These are phyloP conservation scores for Penicillium brevicompactum DNA, from an alignment of 2,329 filamentous ascomycete genomes.

Conservation along the genomic window DNA sequence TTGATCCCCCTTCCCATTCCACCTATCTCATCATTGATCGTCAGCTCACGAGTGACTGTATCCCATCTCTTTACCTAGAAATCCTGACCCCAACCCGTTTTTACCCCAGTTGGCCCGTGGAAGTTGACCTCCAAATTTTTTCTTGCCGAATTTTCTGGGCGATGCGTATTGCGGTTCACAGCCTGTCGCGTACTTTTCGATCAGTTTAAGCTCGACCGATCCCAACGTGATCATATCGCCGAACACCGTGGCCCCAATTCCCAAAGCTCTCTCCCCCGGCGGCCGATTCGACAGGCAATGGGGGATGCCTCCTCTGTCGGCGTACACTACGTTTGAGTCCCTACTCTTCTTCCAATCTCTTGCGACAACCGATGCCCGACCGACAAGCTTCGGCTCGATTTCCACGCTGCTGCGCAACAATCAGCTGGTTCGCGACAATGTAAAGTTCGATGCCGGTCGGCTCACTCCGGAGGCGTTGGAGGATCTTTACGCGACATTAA, in stretches of 20 bases:
- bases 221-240: slow-evolving; percentile 2
- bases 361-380: slow-evolving; percentile 65
- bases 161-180: slow-evolving; percentile 17
- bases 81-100: background rate
- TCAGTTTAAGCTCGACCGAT: background rate
- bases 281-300: slow-evolving; percentile 44
- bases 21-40: slow-evolving; percentile 3
- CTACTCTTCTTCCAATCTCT: slow-evolving; percentile 83
- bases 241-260: slow-evolving; percentile 43
- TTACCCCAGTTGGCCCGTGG: slow-evolving; percentile 11
- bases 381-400: slow-evolving; percentile 68
- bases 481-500: slow-evolving; percentile 73
- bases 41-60: background rate
- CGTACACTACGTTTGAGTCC: slow-evolving; percentile 83
- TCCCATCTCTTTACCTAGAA: background rate
- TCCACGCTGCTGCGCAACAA: slow-evolving; percentile 76
- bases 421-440: slow-evolving; percentile 68
- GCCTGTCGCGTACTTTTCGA: slow-evolving; percentile 6
- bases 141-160: slow-evolving; percentile 11
- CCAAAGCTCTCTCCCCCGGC: slow-evolving; percentile 35
- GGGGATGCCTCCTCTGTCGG: slow-evolving; percentile 62
- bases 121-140: slow-evolving; percentile 6
- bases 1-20: slow-evolving; percentile 1
- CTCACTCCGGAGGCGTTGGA: slow-evolving; percentile 77
- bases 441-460: slow-evolving; percentile 71